phyloP scores from a whole-genome alignment of 768 basidiomycete genomes.

The Fomitopsis serialis region DNA sequence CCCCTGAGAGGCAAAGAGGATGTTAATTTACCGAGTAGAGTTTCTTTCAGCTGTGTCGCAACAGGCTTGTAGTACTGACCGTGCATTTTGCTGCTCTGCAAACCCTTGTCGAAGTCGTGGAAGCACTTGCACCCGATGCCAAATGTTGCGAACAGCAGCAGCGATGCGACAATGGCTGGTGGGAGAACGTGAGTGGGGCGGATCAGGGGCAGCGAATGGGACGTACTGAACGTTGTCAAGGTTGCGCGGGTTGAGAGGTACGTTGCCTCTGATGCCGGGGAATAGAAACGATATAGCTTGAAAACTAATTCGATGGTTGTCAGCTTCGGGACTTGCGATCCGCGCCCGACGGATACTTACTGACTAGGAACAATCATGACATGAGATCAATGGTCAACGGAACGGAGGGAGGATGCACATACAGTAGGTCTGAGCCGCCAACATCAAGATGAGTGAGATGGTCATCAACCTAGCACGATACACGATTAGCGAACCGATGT shows the following conservation, averaged over 20 bases:
- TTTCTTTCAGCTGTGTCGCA: constrained; percentile 20
- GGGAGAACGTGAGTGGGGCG: not conserved
- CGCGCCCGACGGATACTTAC: constrained; percentile 9
- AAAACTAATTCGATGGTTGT: constrained; percentile 44
- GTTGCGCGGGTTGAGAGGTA: constrained; percentile 77
- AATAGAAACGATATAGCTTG: constrained; percentile 81
- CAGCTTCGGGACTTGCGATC: not conserved
- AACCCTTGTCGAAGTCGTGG: constrained; percentile 77
- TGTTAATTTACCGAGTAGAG: constrained; percentile 33
- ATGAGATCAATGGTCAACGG: not conserved
- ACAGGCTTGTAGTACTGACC: constrained; percentile 50
- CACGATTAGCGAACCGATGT: constrained; percentile 1
- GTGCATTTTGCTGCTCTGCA: constrained; percentile 65
- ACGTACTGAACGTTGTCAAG: constrained; percentile 75
- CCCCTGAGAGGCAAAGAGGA: constrained; percentile 30
- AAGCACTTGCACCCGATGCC: constrained; percentile 75
- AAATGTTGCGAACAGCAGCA: constrained; percentile 72
- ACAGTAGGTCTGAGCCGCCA: constrained; percentile 76
- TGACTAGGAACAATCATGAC: constrained; percentile 12
- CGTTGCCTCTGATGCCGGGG: constrained; percentile 44
- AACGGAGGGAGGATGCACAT: constrained; percentile 23
- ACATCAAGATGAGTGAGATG: constrained; percentile 67
- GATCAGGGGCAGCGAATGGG: constrained; percentile 1
- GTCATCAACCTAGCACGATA: constrained; percentile 56
- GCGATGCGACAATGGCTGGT: constrained; percentile 69